Evolutionary conservation across 345 rosid species (phyloP).

Genomic region (Salix suchowensis): DNA sequence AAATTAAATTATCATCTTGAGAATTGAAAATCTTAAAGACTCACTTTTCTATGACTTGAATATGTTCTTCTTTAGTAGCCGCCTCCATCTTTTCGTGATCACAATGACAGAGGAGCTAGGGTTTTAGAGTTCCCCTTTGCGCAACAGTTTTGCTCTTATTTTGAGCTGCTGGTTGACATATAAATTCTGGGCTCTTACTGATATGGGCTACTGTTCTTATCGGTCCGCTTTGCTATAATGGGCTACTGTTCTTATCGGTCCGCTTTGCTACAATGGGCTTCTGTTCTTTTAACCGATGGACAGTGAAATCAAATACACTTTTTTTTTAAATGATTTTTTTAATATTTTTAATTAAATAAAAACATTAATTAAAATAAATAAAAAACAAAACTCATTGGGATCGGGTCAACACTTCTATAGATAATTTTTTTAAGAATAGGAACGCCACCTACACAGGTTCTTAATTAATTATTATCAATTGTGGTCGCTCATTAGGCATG

Average conservation of each 20-base stretch:
- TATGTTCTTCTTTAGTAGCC: neutral
- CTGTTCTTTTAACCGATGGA: no score
- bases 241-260: neutral
- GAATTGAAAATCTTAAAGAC: neutral
- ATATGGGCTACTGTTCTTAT: neutral
- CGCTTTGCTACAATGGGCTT: neutral
- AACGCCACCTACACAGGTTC: conserved; percentile 21
- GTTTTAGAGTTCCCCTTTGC: neutral
- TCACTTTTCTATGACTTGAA: conserved; percentile 8
- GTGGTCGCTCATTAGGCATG: conserved; percentile 90
- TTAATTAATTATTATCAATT: conserved; percentile 11
- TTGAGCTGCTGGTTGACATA: neutral
- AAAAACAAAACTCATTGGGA: neutral
- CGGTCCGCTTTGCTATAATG: neutral
- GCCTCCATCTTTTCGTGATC: conserved; percentile 4
- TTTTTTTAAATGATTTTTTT: no score
- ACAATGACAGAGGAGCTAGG: neutral
- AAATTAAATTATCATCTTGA: neutral
- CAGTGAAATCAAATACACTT: no score
- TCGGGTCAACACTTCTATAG: no score
- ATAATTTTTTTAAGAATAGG: no score
- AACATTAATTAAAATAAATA: neutral
- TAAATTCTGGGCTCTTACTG: neutral
- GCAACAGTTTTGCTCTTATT: neutral
- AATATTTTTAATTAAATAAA: no score